These are phyloP conservation scores for Debaryomyces castellii DNA, from an alignment of 805 yeast genomes.

Conservation along the genomic window DNA sequence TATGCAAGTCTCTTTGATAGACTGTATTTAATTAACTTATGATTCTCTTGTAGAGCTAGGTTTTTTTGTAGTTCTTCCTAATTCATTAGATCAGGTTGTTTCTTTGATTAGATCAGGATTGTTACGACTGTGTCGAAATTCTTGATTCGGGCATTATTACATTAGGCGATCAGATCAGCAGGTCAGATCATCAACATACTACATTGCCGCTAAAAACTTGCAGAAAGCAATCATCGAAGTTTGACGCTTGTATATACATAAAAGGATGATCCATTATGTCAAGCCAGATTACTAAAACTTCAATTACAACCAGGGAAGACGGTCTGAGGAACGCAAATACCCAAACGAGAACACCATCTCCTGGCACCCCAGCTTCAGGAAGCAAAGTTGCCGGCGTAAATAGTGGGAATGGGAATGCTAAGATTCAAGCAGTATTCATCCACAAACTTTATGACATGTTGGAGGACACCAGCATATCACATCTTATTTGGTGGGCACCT, in stretches of 20 bases:
- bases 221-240: neutral
- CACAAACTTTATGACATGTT: slow-evolving; percentile 91
- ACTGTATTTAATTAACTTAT: neutral
- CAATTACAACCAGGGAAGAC: neutral
- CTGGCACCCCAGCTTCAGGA: neutral
- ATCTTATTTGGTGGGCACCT: slow-evolving; percentile 84
- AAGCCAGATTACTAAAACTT: neutral
- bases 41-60: neutral
- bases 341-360: neutral
- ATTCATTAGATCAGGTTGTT: no score
- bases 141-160: no score
- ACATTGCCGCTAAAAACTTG: no score
- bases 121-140: no score
- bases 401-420: slow-evolving; percentile 7
- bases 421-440: slow-evolving; percentile 58
- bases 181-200: no score
- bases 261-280: neutral
- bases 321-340: neutral
- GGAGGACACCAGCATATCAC: slow-evolving; percentile 69
- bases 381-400: neutral
- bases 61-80: no score
- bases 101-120: no score
- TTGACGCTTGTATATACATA: no score
- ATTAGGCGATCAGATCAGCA: no score
- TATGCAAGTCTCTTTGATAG: neutral